Conservation (phyloP, 2,329 filamentous ascomycete species). For the Neurospora sp. region DNA sequence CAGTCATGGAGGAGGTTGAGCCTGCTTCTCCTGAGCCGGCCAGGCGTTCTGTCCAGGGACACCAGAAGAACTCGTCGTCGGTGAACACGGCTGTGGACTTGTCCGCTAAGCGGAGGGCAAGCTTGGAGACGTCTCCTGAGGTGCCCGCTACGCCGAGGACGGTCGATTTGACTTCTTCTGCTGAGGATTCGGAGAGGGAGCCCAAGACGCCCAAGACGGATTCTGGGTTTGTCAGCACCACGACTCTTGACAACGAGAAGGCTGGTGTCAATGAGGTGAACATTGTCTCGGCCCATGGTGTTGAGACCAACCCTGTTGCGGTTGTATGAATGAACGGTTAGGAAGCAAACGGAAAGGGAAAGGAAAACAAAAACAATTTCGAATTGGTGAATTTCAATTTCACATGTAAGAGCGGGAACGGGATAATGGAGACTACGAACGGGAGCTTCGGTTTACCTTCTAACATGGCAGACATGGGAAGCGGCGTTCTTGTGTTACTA, state of each 20-base stretch:
- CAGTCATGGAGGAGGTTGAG: neutral
- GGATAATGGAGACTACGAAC: neutral
- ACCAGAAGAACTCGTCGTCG: slow-evolving; percentile 18
- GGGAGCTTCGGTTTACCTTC: neutral
- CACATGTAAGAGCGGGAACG: neutral
- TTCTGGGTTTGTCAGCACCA: slow-evolving; percentile 9
- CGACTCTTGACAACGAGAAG: neutral
- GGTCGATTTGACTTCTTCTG: slow-evolving; percentile 15
- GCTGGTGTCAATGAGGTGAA: slow-evolving; percentile 1
- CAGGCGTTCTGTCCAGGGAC: slow-evolving; percentile 8
- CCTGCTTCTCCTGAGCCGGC: slow-evolving; percentile 3
- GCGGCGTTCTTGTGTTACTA: neutral
- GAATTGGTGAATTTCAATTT: neutral
- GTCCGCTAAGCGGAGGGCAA: slow-evolving; percentile 5
- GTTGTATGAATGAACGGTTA: slow-evolving; percentile 3
- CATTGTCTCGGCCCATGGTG: slow-evolving; percentile 6
- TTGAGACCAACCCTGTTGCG: slow-evolving; percentile 1
- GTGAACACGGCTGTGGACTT: slow-evolving; percentile 16
- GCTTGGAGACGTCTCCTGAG: slow-evolving; percentile 10
- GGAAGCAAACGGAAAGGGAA: neutral
- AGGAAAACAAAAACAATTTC: neutral
- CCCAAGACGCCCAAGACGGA: slow-evolving; percentile 19
- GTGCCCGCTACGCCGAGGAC: slow-evolving; percentile 14
- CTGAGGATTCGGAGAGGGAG: slow-evolving; percentile 18
- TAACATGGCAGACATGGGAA: neutral